Evolutionary conservation across 2,329 filamentous ascomycete genomes (phyloP), one percentile per base, ranked within the genome.

Genomic region (Ascochyta fabae): DNA sequence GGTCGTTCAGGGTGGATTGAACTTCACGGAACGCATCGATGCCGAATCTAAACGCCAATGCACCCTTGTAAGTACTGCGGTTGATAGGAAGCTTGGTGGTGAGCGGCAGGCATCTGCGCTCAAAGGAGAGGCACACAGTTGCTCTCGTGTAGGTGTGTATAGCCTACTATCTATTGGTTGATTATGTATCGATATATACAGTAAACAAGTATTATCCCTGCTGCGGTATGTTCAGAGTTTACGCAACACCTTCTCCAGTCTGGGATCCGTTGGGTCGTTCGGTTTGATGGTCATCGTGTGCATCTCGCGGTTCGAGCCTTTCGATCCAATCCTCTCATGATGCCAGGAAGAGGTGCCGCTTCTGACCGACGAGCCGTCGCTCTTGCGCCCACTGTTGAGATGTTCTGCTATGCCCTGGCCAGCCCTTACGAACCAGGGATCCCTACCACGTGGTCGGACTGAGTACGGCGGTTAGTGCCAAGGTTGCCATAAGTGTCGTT

Each of bases 351-450:
- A 65, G 3, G 60, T 52, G 6, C 61, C 58, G 51, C 68, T 72
- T 45, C 57, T 67, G 15, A 71, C 50, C 6, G 72, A 73, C 2
- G 57, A 56, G 10, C 48, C 49, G 19, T 71, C 66, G 4, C 62
- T 48, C 15, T 62, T 65, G 27, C 56, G 48, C 2, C 44, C 46
- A 6, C 48, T 53, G 47, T 61, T 57, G 33, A 74, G 51, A 19
- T 59, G 69, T 29, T 64, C 53, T 41, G 63, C 60, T 38, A 75
- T 33, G 22, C 59, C 45, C 22, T 70, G 64, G 16, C 61, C 58
- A 15, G 68, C 67, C n/a, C 61, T 67, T 42, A 72, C 58, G 56
- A 74, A 74, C 71, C 71, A 74, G 12, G 71, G 71, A 3, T 69
- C 64, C 49, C 56, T 69, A 47, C 64, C 71, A n/a, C 65, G 62